Evolutionary conservation across 306 rosid species (phyloP), one percentile per base, ranked within the genome.

Genomic region (Cucumis sativus): DNA sequence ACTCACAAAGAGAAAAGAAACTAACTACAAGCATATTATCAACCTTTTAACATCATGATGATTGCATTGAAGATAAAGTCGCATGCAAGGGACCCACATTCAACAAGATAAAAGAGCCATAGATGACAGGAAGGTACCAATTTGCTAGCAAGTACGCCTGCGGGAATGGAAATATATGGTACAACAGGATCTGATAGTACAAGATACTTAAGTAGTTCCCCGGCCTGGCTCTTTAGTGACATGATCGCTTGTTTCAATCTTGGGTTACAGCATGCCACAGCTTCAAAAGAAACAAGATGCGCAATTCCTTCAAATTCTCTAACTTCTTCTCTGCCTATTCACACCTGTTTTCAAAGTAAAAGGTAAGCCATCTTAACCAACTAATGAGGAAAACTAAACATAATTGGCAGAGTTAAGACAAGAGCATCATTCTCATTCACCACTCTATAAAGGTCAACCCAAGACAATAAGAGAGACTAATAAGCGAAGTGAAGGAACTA

Each of bases 121-220:
- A 47, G 30, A 75, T 51, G 76, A 74, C 62, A 7, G 33, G 37
- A 51, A 52, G 77, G 74, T 89, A 95, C 98, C 97, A 95, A 80
- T 89, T 95, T 92, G 92, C 91, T 87, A 59, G 92, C 88, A 80
- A 90, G 85, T 59, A 88, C 56, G 76, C 97, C 98, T 39, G 89
- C 91, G 70, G 85, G 65, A 56, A 95, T 77, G 25, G 98, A 88
- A 56, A 87, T 81, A 68, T 87, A 92, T 8, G 97, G 97, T 51
- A 88, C 79, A 33, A 84, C 78, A 71, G 96, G 81, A 66, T 89
- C 91, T 28, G 90, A 88, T 20, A 89, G 85, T 60, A 86, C 60
- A 86, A 82, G 89, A 64, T 92, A 87, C 91, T 84, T 87, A 9
- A 89, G 88, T 33, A 95, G 82, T 77, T 79, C 72, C 79, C 84